Conservation (phyloP, 306 rosid genomes). For the Malus domestica region DNA sequence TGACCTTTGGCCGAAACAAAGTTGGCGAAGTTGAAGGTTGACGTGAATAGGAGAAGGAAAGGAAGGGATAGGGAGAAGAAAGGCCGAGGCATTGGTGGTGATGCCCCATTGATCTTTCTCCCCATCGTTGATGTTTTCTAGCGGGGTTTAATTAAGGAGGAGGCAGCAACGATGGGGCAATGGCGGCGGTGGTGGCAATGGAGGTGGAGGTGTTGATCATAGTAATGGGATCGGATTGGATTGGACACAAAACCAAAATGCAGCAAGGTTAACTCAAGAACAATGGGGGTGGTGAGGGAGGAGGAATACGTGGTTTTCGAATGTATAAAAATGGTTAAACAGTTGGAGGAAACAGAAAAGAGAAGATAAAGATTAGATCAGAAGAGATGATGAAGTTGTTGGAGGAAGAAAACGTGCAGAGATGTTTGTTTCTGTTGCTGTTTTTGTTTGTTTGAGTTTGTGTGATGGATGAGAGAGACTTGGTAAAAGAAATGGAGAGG, state of each 20-base stretch:
- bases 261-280: background rate
- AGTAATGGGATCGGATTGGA: background rate
- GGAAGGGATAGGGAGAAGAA: constrained; percentile 13
- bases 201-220: background rate
- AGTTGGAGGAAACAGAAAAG: constrained; percentile 15
- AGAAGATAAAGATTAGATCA: background rate
- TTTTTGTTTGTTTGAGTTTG: constrained; percentile 15
- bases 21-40: background rate
- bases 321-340: constrained; percentile 5
- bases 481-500: constrained; percentile 21
- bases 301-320: constrained; percentile 14
- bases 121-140: constrained; percentile 9
- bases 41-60: constrained; percentile 5
- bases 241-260: background rate
- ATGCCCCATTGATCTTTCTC: background rate
- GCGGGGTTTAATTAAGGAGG: background rate
- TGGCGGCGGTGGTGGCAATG: constrained; percentile 3
- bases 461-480: constrained; percentile 28
- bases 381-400: constrained; percentile 17
- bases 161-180: background rate
- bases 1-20: constrained; percentile 7
- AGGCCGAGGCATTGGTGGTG: constrained; percentile 13
- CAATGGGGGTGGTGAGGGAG: background rate
- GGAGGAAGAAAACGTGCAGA: constrained; percentile 25
- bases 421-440: constrained; percentile 13